phyloP scores from a whole-genome alignment of 345 rosid species.

The Brassica cretica region DNA sequence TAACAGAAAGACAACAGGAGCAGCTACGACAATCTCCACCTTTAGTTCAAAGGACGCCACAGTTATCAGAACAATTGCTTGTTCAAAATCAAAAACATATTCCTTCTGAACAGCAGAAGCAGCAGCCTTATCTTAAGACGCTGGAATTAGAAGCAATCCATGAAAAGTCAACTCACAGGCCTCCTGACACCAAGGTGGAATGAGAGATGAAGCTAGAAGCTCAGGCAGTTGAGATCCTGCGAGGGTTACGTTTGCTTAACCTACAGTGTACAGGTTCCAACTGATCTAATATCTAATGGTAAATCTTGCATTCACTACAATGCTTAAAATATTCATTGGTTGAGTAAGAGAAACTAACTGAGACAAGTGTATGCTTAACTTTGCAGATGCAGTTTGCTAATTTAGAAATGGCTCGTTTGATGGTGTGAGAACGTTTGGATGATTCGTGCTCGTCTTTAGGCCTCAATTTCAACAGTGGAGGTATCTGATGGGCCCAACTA shows the following conservation, averaged over 20 bases:
- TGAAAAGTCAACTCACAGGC: constrained; percentile 23
- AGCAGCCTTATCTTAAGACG: constrained; percentile 25
- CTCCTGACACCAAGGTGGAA: constrained; percentile 56
- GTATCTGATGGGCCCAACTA: constrained; percentile 21
- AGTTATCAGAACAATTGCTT: constrained; percentile 46
- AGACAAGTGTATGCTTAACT: constrained; percentile 6
- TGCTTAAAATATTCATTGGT: background rate
- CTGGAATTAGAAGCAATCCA: constrained; percentile 52
- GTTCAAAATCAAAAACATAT: constrained; percentile 27
- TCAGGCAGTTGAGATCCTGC: constrained; percentile 49
- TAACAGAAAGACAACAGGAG: constrained; percentile 40
- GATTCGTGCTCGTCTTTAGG: constrained; percentile 10
- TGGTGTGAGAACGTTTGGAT: constrained; percentile 17
- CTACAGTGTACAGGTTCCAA: constrained; percentile 78
- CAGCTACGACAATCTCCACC: constrained; percentile 49
- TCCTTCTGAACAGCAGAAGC: constrained; percentile 15
- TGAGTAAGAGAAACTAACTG: background rate
- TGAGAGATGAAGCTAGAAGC: constrained; percentile 47
- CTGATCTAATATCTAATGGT: background rate
- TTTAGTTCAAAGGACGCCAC: constrained; percentile 47
- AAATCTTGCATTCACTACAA: background rate
- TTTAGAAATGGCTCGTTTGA: constrained; percentile 3
- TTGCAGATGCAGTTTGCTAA: constrained; percentile 29
- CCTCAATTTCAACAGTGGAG: constrained; percentile 18
- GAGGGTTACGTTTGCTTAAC: constrained; percentile 53